Evolutionary conservation across 208 protist genomes (phyloP).

Genomic region (Sergeia podlipaevii): DNA sequence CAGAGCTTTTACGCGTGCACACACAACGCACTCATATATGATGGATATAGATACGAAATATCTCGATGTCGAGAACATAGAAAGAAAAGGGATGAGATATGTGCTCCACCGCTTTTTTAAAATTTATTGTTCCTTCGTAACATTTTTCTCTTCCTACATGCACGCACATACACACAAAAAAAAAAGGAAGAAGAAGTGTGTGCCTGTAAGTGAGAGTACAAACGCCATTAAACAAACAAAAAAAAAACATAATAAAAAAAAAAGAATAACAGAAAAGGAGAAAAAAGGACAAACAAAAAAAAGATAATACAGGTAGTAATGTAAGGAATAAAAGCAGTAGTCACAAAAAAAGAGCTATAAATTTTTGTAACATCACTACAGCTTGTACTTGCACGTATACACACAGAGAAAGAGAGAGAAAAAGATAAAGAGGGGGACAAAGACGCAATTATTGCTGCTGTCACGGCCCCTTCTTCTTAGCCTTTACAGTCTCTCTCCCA

Average conservation of each 20-base stretch:
- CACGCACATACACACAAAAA: neutral
- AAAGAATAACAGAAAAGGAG: conserved; percentile 1
- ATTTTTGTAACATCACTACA: neutral
- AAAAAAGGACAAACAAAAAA: neutral
- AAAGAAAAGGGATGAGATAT: no score
- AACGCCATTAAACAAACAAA: conserved; percentile 2
- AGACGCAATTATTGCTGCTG: neutral
- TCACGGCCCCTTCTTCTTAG: no score
- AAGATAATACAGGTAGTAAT: neutral
- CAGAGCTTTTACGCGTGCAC: no score
- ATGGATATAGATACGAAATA: no score
- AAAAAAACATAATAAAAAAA: conserved; percentile 1
- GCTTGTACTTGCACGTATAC: conserved; percentile 4
- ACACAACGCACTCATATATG: no score
- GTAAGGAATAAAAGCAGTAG: conserved; percentile 9
- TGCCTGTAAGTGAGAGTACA: neutral
- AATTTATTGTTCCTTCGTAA: no score
- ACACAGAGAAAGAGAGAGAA: neutral
- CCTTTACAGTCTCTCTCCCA: no score
- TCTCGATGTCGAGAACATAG: no score
- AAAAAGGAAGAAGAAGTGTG: conserved; percentile 5
- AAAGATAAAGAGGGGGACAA: conserved; percentile 3
- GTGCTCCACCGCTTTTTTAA: no score
- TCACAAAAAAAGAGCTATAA: neutral
- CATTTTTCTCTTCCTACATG: no score